These are phyloP conservation scores for Musa schizocarpa DNA, from an alignment of 176 grass and related monocot species.

Conservation along the genomic window DNA sequence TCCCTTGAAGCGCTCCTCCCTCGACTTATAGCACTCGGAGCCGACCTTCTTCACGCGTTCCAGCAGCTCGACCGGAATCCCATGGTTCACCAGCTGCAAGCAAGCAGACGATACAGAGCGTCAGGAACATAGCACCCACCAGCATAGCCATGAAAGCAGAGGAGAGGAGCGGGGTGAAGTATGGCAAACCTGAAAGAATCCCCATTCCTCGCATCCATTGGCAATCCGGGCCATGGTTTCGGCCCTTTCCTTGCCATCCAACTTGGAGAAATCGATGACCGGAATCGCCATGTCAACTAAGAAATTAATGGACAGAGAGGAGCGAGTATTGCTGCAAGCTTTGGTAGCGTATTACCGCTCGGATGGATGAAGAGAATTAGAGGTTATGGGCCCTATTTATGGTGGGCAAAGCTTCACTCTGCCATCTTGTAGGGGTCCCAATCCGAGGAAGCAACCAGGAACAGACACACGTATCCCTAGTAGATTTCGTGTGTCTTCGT, in stretches of 20 bases:
- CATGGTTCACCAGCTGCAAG: slow-evolving; percentile 65
- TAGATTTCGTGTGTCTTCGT: too few relatives aligned
- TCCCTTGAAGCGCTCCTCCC: slow-evolving; percentile 44
- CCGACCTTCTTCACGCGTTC: slow-evolving; percentile 83
- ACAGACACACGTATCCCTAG: too few relatives aligned
- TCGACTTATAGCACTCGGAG: slow-evolving; percentile 56
- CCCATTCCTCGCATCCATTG: slow-evolving; percentile 55
- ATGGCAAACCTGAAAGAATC: slow-evolving; percentile 68
- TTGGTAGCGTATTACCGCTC: too few relatives aligned
- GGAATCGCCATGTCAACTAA: slow-evolving; percentile 47
- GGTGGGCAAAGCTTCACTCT: too few relatives aligned
- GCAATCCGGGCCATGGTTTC: slow-evolving; percentile 45
- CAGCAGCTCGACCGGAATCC: slow-evolving; percentile 64
- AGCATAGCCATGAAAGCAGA: too few relatives aligned
- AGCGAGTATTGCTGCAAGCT: too few relatives aligned
- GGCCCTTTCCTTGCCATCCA: slow-evolving; percentile 43
- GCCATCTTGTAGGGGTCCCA: too few relatives aligned
- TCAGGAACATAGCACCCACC: too few relatives aligned
- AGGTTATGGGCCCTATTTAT: too few relatives aligned
- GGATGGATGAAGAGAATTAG: too few relatives aligned
- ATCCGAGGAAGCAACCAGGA: too few relatives aligned
- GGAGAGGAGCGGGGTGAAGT: neutral
- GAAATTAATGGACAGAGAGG: too few relatives aligned
- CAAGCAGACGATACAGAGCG: neutral
- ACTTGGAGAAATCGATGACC: slow-evolving; percentile 74